A percentile compares a stretch with the other conserved stretches of the same genome.
These are phyloP conservation scores for Peronospora belbahrii DNA, from an alignment of 352 stramenopile species.

Conservation along the genomic window DNA sequence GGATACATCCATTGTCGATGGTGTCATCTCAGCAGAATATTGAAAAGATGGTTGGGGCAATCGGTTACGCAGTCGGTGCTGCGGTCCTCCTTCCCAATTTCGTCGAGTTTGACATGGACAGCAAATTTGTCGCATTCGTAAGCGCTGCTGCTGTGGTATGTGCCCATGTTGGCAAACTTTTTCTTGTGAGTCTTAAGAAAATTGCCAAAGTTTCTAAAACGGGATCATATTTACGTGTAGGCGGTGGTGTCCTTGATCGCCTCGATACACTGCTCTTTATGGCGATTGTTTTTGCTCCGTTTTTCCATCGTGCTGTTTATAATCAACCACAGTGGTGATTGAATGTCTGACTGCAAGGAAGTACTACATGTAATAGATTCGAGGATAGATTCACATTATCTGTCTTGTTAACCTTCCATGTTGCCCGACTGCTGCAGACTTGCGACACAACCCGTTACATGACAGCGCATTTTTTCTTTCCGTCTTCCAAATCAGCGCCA, in stretches of 20 bases:
- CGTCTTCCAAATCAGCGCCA: slow-evolving; percentile 16
- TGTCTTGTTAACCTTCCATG: background rate
- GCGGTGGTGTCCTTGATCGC: slow-evolving; percentile 48
- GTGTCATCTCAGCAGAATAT: slow-evolving; percentile 53
- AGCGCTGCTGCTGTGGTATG: slow-evolving; percentile 28
- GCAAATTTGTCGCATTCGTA: slow-evolving; percentile 24
- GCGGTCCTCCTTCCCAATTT: slow-evolving; percentile 23
- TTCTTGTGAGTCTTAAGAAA: slow-evolving; percentile 58
- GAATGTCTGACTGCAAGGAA: background rate
- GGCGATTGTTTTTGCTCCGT: slow-evolving; percentile 43
- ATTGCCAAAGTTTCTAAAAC: slow-evolving; percentile 40
- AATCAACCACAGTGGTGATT: background rate
- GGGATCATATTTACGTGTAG: slow-evolving; percentile 37
- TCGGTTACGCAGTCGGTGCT: slow-evolving; percentile 30
- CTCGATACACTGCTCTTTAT: slow-evolving; percentile 56
- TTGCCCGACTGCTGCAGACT: background rate
- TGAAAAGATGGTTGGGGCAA: slow-evolving; percentile 46
- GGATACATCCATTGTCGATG: slow-evolving; percentile 42
- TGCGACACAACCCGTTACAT: slow-evolving; percentile 15
- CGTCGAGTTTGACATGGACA: slow-evolving; percentile 35
- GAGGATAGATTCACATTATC: background rate
- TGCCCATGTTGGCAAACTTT: slow-evolving; percentile 48
- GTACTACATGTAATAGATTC: background rate
- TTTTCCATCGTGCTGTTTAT: slow-evolving; percentile 32
- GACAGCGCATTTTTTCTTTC: slow-evolving; percentile 23